These are phyloP conservation scores for Pontederia crassipes DNA, from an alignment of 176 grass and related monocot species.

Conservation along the genomic window DNA sequence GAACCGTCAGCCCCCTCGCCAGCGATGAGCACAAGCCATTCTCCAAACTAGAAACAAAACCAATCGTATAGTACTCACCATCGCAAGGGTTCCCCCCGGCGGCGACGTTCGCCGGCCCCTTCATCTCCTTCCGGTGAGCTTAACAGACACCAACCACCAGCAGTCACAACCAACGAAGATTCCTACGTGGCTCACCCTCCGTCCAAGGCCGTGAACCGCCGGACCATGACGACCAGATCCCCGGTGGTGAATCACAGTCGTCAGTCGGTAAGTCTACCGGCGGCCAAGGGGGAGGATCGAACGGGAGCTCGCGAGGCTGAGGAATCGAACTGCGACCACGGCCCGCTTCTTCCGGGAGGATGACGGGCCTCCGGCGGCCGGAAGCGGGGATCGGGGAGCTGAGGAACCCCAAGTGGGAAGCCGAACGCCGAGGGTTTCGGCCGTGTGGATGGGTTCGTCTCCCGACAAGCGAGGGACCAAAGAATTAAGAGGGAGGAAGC, in stretches of 20 bases:
- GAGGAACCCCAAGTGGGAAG: not conserved
- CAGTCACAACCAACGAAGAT: not conserved
- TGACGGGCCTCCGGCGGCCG: not conserved
- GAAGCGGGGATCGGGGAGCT: not conserved
- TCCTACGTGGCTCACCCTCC: not conserved
- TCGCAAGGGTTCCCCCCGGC: slow-evolving; percentile 1
- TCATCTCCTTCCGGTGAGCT: slow-evolving; percentile 5
- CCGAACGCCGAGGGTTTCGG: not conserved
- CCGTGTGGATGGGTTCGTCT: not conserved
- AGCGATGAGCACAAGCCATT: slow-evolving; percentile 17
- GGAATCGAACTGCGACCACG: not conserved
- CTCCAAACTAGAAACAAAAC: not conserved
- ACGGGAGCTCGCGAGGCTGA: not conserved
- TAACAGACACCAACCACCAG: not conserved
- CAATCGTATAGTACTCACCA: not conserved
- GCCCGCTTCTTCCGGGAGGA: not conserved
- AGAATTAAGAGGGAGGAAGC: not conserved
- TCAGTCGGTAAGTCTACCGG: not conserved
- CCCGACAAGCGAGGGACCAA: not conserved
- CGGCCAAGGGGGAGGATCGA: too few species aligned
- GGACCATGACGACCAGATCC: too few species aligned
- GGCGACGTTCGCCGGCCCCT: not conserved
- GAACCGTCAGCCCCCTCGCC: slow-evolving; percentile 15
- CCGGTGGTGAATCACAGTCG: not conserved
- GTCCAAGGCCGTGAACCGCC: not conserved